Evolutionary conservation across 1,284 basidiomycete species (phyloP), one percentile per base, ranked within the genome.

Genomic region (Pyrrhoderma noxium): DNA sequence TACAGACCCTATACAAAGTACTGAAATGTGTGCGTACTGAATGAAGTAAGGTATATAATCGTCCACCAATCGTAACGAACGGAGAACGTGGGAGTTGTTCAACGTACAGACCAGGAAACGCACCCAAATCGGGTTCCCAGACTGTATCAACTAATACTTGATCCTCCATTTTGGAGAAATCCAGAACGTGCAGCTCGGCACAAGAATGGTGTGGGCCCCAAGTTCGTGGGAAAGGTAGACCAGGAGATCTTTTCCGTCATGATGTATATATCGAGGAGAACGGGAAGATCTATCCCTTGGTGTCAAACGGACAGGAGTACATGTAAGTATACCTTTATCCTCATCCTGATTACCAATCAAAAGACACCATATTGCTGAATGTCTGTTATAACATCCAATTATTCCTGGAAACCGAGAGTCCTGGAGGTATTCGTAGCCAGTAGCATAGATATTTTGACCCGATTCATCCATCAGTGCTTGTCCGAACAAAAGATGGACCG

Each of bases 31-130:
- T 70, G 74, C 77, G 80, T 14, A 67, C 63, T 0, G 80, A 78
- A 19, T 73, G 68, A 0, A 72, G 63, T 7, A 78, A 61, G 11
- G 85, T 34, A 23, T 62, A 67, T 0, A 64, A 58, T 3, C 58
- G 53, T 21, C 58, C 52, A 2, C 51, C 50, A 14, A 68, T 49
- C 3, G 60, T 56, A 11, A 82, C 55, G 57, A 79, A 76, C 0
- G 79, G 73, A 3, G 61, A 62, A 0, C 65, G 41, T 0, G 72
- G 67, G n/a, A 85, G 62, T 50, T 70, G 70, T 18, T 76, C 72
- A 2, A 75, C 67, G 57, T 80, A 89, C 1, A 89, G 63, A 0
- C 86, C 85, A 0, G 83, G 82, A 61, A 85, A 86, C 38, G 41
- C 40, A 27, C 16, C 40, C 0, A 62, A 68, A 25, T 66, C 64